Evolutionary conservation across 257 asterid genomes (phyloP), one percentile per base, ranked within the genome.

Genomic region (Primulina eburnea): DNA sequence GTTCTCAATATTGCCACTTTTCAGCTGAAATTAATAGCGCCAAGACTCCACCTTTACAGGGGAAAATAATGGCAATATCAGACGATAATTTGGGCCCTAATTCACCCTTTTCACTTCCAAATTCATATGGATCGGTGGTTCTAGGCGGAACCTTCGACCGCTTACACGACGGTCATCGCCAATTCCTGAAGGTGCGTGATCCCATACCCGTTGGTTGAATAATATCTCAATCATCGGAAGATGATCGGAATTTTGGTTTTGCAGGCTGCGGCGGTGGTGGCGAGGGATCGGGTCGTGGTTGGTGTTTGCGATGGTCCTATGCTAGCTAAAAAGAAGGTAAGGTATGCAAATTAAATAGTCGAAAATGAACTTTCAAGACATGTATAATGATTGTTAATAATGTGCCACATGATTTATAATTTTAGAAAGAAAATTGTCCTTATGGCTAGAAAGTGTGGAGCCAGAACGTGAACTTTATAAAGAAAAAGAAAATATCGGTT

Each of bases 81-180:
- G 85, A 80, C 34, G 80, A 80, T 30, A 75, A 62, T 62, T 70
- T 84, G 64, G 37, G 70, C 7, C 71, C 80, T 4, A 68, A 78
- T 77, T 59, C 80, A 26, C 70, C 59, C 30, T 21, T 75, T 50
- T 79, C 90, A 16, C 79, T 81, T 60, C 87, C 91, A 11, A 62
- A 87, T 83, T 87, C 96, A 2, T 86, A 89, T 68, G 77, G 68
- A 1, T 85, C 92, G 7, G 95, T 93, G 62, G 96, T 93, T 79
- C 86, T 93, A 56, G 99, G 99, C 0, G 99, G 99, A 69, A 93
- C 99, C 67, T 93, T 93, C 38, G 97, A 93, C 73, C 97, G 99
- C 26, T 73, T 93, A 73, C 99, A 93, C 53, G 90, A 89, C 43
- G 97, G 99, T 56, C 99, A 93, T 79, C 95, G 95, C 72, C 91